These are phyloP conservation scores for Postia placenta DNA, from an alignment of 768 basidiomycete genomes.

Conservation along the genomic window DNA sequence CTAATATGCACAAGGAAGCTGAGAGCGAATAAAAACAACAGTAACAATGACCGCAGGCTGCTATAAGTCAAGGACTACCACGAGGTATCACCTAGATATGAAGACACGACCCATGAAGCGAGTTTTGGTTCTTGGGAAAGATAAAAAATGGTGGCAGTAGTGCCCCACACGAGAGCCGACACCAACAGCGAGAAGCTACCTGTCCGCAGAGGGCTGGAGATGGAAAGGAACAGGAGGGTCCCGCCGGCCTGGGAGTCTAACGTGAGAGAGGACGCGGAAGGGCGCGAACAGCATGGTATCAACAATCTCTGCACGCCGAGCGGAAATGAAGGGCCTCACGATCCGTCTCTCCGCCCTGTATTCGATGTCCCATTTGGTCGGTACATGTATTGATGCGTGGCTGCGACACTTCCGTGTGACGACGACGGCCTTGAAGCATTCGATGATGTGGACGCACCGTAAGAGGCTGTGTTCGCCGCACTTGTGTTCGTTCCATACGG, in stretches of 20 bases:
- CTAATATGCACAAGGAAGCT: constrained; percentile 17
- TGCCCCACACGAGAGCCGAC: not conserved
- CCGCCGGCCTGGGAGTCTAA: not conserved
- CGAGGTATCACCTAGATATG: not conserved
- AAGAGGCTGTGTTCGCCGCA: not conserved
- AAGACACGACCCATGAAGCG: not conserved
- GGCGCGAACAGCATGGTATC: not conserved
- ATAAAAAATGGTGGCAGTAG: not conserved
- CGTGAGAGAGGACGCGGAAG: not conserved
- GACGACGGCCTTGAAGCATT: constrained; percentile 12
- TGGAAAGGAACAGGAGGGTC: constrained; percentile 3
- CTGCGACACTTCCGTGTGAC: constrained; percentile 9
- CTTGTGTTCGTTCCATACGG: not conserved
- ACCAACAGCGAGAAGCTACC: not conserved
- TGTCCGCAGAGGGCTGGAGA: not conserved
- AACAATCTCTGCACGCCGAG: not conserved
- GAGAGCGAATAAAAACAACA: constrained; percentile 12
- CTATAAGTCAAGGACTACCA: not conserved
- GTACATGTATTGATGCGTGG: constrained; percentile 23
- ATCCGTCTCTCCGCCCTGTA: constrained; percentile 4
- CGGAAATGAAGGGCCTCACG: not conserved
- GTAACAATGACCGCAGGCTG: not conserved
- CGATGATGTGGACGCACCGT: constrained; percentile 12
- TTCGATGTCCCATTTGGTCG: constrained; percentile 12
- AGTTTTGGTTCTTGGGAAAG: not conserved